Evolutionary conservation across 345 rosid species (phyloP).

Genomic region (Eucalyptus curtisii): DNA sequence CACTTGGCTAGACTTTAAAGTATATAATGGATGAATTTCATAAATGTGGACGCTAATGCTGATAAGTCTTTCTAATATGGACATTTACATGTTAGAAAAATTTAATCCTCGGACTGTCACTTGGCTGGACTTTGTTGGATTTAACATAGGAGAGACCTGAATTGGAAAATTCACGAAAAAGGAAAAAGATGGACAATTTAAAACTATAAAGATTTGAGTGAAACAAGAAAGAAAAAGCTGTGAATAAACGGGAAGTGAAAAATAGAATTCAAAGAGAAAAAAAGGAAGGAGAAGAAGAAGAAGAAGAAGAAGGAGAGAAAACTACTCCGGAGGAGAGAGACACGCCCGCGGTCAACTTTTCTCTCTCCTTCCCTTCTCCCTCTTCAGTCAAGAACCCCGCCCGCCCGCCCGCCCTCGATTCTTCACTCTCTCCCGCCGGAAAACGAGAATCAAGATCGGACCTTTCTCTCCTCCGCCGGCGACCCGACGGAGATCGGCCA

Average conservation of each 20-base stretch:
- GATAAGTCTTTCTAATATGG: neutral
- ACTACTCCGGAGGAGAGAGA: neutral
- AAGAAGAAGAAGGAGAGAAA: neutral
- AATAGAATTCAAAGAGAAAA: neutral
- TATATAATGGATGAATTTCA: neutral
- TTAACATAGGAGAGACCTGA: neutral
- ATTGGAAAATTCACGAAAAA: neutral
- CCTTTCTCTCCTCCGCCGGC: neutral
- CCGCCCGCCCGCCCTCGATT: neutral
- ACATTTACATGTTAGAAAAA: fast-evolving
- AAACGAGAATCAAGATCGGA: neutral
- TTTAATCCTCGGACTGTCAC: fast-evolving
- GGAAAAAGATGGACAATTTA: neutral
- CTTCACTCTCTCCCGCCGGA: neutral
- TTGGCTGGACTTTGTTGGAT: neutral
- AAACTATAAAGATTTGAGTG: neutral
- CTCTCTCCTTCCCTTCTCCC: neutral
- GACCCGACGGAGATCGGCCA: neutral
- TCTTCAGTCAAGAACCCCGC: neutral
- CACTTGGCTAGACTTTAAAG: fast-evolving
- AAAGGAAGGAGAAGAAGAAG: neutral
- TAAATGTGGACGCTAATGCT: fast-evolving
- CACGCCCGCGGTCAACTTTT: neutral
- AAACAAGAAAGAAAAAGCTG: neutral
- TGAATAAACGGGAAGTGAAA: neutral